Evolutionary conservation across 257 asterid genomes (phyloP).

Genomic region (Primulina eburnea): DNA sequence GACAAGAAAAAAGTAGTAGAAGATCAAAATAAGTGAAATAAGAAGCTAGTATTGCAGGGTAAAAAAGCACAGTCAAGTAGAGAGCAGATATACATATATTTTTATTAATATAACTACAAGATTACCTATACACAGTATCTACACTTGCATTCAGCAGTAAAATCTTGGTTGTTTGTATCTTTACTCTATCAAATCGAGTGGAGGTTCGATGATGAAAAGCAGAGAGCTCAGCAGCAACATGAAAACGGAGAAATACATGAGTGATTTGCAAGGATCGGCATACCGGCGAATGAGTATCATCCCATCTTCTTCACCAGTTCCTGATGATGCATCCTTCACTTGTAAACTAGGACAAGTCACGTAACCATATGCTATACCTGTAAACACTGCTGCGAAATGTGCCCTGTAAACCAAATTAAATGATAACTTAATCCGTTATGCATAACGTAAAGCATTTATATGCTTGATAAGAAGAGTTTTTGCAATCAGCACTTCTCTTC

Average conservation of each 20-base stretch:
- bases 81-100: background rate
- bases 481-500: background rate
- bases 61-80: too few relatives aligned
- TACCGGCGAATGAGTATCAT: slow-evolving; percentile 41
- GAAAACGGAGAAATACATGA: slow-evolving; percentile 51
- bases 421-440: background rate
- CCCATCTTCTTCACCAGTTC: slow-evolving; percentile 45
- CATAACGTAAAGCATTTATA: background rate
- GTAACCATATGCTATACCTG: slow-evolving; percentile 64
- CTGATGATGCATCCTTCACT: slow-evolving; percentile 53
- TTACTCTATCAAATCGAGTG: slow-evolving; percentile 39
- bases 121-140: background rate
- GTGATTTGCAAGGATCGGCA: slow-evolving; percentile 67
- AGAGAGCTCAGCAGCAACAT: slow-evolving; percentile 49
- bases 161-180: background rate
- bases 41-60: too few relatives aligned
- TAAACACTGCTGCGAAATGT: slow-evolving; percentile 59
- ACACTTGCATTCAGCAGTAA: background rate
- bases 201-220: slow-evolving; percentile 59
- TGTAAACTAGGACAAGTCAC: slow-evolving; percentile 49
- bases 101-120: too few relatives aligned
- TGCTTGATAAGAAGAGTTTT: background rate
- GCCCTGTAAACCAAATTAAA: slow-evolving; percentile 47
- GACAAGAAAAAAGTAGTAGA: too few relatives aligned
- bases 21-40: too few relatives aligned